A percentile compares a stretch with the other conserved stretches of the same genome.
Evolutionary conservation across 176 grass and related monocot species (phyloP).

Genomic region (Carex littledalei): DNA sequence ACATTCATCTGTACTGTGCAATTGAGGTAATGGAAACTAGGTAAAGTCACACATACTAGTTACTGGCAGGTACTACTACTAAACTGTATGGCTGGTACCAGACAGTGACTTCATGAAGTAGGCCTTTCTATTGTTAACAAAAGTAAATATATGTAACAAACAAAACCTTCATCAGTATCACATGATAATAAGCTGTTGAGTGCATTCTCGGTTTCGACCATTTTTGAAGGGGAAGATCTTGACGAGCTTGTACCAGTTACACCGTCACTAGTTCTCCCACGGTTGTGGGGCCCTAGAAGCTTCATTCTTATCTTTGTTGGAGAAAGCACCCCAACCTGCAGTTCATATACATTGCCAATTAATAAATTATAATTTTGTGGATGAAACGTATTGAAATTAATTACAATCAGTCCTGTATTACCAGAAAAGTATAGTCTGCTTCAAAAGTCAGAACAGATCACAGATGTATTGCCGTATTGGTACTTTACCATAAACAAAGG

Average conservation of each 20-base stretch:
- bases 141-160: background rate
- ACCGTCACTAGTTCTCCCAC: constrained; percentile 23
- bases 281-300: constrained; percentile 56
- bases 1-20: background rate
- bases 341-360: constrained; percentile 5
- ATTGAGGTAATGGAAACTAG: background rate
- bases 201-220: constrained; percentile 32
- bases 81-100: background rate
- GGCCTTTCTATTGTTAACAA: background rate
- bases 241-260: constrained; percentile 60
- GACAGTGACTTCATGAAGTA: background rate
- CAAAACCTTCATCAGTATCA: constrained; percentile 62
- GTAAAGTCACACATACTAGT: background rate
- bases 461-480: background rate
- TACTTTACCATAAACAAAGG: background rate
- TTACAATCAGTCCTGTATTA: background rate
- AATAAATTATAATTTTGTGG: background rate
- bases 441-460: background rate
- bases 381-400: background rate
- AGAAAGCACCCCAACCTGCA: constrained; percentile 73
- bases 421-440: background rate
- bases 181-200: constrained; percentile 51
- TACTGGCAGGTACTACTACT: background rate
- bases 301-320: constrained; percentile 93
- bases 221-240: constrained; percentile 62